These are phyloP conservation scores for Pelargonium australe DNA, from an alignment of 441 rosid genomes.

Conservation along the genomic window DNA sequence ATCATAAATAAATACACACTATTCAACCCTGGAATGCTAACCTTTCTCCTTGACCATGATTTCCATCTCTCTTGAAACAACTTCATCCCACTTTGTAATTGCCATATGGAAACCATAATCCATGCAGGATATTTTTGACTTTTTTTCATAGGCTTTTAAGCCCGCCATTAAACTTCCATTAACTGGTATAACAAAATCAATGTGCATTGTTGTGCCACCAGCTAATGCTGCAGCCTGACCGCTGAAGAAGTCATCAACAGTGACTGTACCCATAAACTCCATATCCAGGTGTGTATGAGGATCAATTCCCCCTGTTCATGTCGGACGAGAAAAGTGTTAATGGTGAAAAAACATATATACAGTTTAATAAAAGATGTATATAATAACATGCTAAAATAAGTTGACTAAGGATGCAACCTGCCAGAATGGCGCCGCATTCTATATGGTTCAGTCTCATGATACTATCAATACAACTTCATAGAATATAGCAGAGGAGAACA, in stretches of 20 bases:
- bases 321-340: background rate
- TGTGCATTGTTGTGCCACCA: conserved; percentile 97
- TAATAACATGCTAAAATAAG: background rate
- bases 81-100: conserved; percentile 82
- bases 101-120: conserved; percentile 98
- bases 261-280: conserved; percentile 69
- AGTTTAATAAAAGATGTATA: background rate
- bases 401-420: background rate
- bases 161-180: conserved; percentile 73
- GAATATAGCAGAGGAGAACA: too few relatives aligned
- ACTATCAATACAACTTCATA: too few relatives aligned
- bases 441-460: background rate
- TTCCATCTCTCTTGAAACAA: conserved; percentile 77
- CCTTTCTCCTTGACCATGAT: conserved; percentile 82
- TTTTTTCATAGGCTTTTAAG: conserved; percentile 58
- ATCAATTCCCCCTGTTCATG: conserved; percentile 78
- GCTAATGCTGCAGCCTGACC: conserved; percentile 99
- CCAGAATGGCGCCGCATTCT: background rate
- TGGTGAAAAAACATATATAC: background rate
- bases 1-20: conserved; percentile 3
- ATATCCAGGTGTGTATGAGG: conserved; percentile 89
- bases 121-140: conserved; percentile 71
- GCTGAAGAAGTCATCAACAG: conserved; percentile 84
- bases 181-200: conserved; percentile 83
- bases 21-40: conserved; percentile 20